phyloP scores from a whole-genome alignment of 805 yeast species.

The Candida arabinofermentans region DNA sequence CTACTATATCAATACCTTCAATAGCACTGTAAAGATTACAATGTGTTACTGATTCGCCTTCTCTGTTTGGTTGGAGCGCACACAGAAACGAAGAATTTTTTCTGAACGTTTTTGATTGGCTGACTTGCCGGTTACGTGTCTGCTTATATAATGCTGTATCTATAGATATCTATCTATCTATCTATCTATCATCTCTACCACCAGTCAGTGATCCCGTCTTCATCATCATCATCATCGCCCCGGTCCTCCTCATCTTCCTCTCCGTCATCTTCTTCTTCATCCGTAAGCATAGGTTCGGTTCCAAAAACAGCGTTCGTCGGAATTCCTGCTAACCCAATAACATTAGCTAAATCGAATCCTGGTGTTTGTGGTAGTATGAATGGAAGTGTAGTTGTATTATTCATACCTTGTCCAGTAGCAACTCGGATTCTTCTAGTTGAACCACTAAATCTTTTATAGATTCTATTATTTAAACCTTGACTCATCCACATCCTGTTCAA shows the following conservation, averaged over 20 bases:
- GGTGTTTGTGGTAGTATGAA: background rate
- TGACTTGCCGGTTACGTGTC: too few species aligned
- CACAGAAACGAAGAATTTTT: too few species aligned
- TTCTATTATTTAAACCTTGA: conserved; percentile 30
- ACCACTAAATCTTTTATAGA: conserved; percentile 3
- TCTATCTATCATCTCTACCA: conserved; percentile 8
- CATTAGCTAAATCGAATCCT: too few species aligned
- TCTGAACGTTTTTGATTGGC: too few species aligned
- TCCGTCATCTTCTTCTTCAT: background rate
- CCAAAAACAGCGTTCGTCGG: background rate
- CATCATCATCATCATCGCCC: conserved; percentile 9
- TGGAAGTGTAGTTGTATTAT: background rate
- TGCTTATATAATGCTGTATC: too few species aligned
- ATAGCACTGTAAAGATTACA: too few species aligned
- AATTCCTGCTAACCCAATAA: too few species aligned
- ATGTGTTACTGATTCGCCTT: too few species aligned
- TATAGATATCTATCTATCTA: background rate
- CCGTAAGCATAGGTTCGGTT: background rate
- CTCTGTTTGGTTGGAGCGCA: too few species aligned
- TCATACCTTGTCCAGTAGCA: background rate
- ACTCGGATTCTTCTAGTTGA: background rate
- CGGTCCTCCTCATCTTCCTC: conserved; percentile 8
- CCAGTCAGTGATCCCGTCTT: conserved; percentile 20
- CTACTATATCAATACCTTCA: too few species aligned
- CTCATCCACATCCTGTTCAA: conserved; percentile 59